Evolutionary conservation across 495 filamentous ascomycete genomes (phyloP), one percentile per base, ranked within the genome.

Genomic region (Apiosordaria backusii): DNA sequence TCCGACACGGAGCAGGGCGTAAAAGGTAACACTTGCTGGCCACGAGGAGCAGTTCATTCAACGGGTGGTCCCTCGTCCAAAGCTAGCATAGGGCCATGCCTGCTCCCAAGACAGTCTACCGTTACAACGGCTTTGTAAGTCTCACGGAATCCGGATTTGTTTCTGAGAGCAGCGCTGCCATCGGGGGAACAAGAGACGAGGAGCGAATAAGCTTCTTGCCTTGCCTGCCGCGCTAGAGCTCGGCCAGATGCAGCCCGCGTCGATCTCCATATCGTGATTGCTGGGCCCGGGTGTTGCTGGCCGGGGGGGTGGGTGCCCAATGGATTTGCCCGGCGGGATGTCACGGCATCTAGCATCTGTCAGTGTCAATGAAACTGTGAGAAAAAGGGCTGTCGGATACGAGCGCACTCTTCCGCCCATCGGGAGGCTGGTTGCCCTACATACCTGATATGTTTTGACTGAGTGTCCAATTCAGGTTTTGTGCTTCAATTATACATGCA

Each of bases 181-280:
- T 45, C 35, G 13, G 16, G 27, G 27, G 27, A 3, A 29, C 27
- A 29, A 29, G 19, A 53, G 16, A 53, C 16, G 21, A 27, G 23
- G 22, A 59, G 57, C 57, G 57, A 59, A 59, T 59, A 59, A 59
- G 22, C 57, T 55, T 18, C 24, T 24, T 59, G n/a, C 24, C 24
- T 59, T 24, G 21, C 22, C 22, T 59, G 57, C 57, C 57, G 57
- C 57, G 53, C 24, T 16, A 27, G 7, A 59, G 22, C 22, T 24
- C 22, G 24, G 21, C 24, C 25, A 27, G 57, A 21, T 59, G 57
- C 57, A 59, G 16, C 16, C 22, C 15, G 21, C 57, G 57, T 59
- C 57, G 57, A 59, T 59, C 57, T 18, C 57, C 25, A 59, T 59
- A 59, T 59, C 57, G 24, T 18, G 57, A 27, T 59, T 59, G 21